These are phyloP conservation scores for Mortierella sp. DNA, from an alignment of 371 early-diverging fungal genomes.

Conservation along the genomic window DNA sequence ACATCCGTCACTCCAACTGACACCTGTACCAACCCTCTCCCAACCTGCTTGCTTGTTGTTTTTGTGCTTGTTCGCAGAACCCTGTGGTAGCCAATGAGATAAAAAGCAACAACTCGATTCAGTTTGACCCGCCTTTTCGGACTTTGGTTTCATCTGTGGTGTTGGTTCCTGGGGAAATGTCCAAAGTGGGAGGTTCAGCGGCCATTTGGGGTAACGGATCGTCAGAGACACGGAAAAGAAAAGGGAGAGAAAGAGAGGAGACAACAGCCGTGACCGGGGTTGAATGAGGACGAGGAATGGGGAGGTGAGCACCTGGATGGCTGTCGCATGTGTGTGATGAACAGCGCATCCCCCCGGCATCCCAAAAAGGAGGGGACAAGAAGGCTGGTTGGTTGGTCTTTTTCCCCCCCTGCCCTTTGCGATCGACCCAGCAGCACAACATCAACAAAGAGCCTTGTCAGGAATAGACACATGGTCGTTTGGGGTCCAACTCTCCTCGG, in stretches of 20 bases:
- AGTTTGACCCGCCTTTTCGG: background rate
- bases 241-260: background rate
- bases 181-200: background rate
- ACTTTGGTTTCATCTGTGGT: background rate
- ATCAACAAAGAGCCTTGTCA: too few relatives aligned
- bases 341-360: background rate
- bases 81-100: background rate
- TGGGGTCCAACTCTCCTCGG: too few relatives aligned
- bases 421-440: too few relatives aligned
- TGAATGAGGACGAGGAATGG: too few relatives aligned
- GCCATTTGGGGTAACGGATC: background rate
- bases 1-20: background rate
- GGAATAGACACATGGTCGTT: too few relatives aligned
- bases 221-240: slow-evolving; percentile 6
- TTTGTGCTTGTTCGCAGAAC: background rate
- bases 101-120: background rate
- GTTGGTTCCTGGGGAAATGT: slow-evolving; percentile 3
- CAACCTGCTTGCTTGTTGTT: background rate
- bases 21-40: background rate
- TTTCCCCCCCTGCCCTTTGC: too few relatives aligned
- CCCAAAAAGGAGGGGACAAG: background rate
- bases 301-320: background rate
- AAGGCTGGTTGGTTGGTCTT: background rate
- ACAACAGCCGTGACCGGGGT: background rate
- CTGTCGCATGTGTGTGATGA: background rate